A percentile compares a stretch with the other conserved stretches of the same genome.
Evolutionary conservation across 169 alveolate species (phyloP).

Genomic region (Plasmodium vinckei): DNA sequence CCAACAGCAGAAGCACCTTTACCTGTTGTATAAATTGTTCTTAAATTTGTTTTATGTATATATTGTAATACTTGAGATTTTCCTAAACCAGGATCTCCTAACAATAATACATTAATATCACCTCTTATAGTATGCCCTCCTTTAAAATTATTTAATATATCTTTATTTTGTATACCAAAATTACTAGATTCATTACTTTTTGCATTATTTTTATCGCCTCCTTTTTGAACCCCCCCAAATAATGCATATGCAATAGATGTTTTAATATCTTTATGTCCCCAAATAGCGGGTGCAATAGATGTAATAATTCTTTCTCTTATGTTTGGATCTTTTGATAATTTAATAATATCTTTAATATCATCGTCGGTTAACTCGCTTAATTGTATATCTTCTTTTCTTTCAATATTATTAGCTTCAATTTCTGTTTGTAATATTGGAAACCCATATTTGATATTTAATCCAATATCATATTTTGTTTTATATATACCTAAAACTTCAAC

Average conservation of each 20-base stretch:
- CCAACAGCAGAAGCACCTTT: slow-evolving; percentile 99
- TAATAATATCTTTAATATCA: slow-evolving; percentile 92
- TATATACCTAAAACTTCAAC: slow-evolving; percentile 97
- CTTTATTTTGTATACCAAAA: slow-evolving; percentile 70
- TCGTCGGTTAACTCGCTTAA: slow-evolving; percentile 94
- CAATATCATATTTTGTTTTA: slow-evolving; percentile 94
- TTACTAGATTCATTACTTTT: slow-evolving; percentile 58
- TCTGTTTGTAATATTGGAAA: slow-evolving; percentile 97
- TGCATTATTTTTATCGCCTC: slow-evolving; percentile 74
- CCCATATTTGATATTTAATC: slow-evolving; percentile 96
- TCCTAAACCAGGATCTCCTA: slow-evolving; percentile 99
- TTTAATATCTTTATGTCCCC: slow-evolving; percentile 96
- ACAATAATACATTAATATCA: slow-evolving; percentile 95
- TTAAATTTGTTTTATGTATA: slow-evolving; percentile 96
- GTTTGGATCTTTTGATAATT: slow-evolving; percentile 93
- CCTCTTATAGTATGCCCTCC: slow-evolving; percentile 98
- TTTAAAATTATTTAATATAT: slow-evolving; percentile 92
- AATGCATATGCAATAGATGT: slow-evolving; percentile 94
- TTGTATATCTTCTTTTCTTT: slow-evolving; percentile 92
- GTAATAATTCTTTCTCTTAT: slow-evolving; percentile 94
- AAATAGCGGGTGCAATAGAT: slow-evolving; percentile 98
- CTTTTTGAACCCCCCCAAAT: slow-evolving; percentile 94
- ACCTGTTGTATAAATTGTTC: slow-evolving; percentile 98
- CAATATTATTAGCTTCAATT: slow-evolving; percentile 96
- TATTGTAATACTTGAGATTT: slow-evolving; percentile 98